Evolutionary conservation across 257 asterid species (phyloP).

Genomic region (Primulina eburnea): DNA sequence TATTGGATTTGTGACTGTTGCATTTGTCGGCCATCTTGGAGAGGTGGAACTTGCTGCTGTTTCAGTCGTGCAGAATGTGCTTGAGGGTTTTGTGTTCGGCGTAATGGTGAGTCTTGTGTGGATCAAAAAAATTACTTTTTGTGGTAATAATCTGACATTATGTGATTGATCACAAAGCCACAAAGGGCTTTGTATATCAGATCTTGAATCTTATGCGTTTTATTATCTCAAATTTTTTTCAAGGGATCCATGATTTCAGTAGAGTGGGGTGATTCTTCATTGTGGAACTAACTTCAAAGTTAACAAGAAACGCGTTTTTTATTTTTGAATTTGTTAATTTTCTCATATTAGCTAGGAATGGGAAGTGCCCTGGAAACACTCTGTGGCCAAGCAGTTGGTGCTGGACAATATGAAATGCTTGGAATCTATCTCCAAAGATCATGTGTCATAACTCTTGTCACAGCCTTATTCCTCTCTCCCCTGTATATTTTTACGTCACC

Average conservation of each 20-base stretch:
- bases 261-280: background rate
- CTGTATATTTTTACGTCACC: constrained; percentile 59
- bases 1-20: constrained; percentile 57
- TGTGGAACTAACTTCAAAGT: background rate
- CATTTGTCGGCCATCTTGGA: constrained; percentile 79
- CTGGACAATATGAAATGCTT: constrained; percentile 59
- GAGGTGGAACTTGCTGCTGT: constrained; percentile 77
- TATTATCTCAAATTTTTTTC: background rate
- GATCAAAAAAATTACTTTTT: background rate
- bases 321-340: constrained; percentile 1
- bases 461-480: constrained; percentile 52
- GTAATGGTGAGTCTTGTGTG: constrained; percentile 46
- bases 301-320: background rate
- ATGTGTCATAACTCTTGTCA: constrained; percentile 48
- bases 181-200: background rate
- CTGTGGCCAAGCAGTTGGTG: constrained; percentile 89
- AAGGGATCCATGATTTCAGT: background rate
- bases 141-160: background rate
- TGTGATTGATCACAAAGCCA: too few relatives aligned
- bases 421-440: constrained; percentile 82
- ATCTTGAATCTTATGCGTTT: background rate
- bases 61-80: constrained; percentile 70
- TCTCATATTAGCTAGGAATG: constrained; percentile 69
- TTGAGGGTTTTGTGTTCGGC: constrained; percentile 78
- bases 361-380: constrained; percentile 94